Conservation (phyloP, 495 filamentous ascomycete species). For the Penicillium crystallinum region DNA sequence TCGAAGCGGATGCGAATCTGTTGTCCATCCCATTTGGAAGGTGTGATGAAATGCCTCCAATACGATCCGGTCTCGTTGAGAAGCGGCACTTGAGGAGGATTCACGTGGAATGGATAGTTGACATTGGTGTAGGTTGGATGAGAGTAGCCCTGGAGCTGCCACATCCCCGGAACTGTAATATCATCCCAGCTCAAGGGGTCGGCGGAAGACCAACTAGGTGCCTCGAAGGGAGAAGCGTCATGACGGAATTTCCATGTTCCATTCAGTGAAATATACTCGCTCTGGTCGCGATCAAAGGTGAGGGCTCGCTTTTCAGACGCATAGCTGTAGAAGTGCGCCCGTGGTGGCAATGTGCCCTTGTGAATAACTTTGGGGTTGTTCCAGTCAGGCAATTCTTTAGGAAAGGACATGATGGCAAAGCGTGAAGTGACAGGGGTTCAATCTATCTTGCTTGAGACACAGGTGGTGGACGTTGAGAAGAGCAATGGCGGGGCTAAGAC, state of each 20-base stretch:
- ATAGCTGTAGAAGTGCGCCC: constrained; percentile 52
- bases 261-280: constrained; percentile 33
- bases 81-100: constrained; percentile 49
- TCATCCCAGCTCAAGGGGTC: constrained; percentile 39
- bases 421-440: too few species aligned
- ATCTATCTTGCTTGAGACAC: too few species aligned
- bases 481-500: too few species aligned
- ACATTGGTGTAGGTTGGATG: constrained; percentile 58
- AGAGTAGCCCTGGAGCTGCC: constrained; percentile 60
- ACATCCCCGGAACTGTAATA: constrained; percentile 59
- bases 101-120: constrained; percentile 55
- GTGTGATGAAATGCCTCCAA: constrained; percentile 44
- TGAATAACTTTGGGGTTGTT: constrained; percentile 56
- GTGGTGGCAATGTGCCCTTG: constrained; percentile 54
- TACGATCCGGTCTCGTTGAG: constrained; percentile 55
- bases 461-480: too few species aligned
- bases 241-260: constrained; percentile 57
- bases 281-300: constrained; percentile 2
- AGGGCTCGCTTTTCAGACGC: constrained; percentile 7
- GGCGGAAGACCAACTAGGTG: constrained; percentile 32
- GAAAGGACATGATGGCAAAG: too few species aligned
- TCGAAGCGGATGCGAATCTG: constrained; percentile 59
- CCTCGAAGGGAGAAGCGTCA: constrained; percentile 44
- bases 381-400: constrained; percentile 44
- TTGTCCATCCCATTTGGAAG: constrained; percentile 16